Conservation (phyloP, 164 flowering plant species). For the Santalum album region DNA sequence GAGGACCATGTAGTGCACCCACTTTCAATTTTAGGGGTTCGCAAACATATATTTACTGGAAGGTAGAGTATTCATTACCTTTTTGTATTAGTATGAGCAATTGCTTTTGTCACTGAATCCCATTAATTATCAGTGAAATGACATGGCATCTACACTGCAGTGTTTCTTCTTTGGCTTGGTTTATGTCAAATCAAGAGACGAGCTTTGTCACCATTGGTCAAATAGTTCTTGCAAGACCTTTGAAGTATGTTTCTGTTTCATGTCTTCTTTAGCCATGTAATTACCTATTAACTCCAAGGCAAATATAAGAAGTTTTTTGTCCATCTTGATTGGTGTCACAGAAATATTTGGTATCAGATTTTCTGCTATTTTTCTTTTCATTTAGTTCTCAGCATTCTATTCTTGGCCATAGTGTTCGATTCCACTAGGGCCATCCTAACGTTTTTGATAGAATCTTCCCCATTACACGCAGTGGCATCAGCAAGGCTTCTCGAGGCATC, state of each 20-base stretch:
- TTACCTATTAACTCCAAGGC: too few species aligned
- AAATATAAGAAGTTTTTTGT: background rate
- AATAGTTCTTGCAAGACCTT: conserved; percentile 90
- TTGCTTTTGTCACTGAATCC: background rate
- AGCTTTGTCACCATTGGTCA: conserved; percentile 97
- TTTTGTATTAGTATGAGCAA: background rate
- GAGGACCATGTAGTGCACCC: conserved; percentile 89
- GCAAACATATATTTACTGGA: conserved; percentile 98
- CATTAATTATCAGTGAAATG: conserved; percentile 11
- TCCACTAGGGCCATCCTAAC: conserved; percentile 99
- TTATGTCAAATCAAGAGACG: conserved; percentile 97
- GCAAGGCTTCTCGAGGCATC: conserved; percentile 88
- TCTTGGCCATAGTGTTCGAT: conserved; percentile 64
- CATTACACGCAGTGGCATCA: conserved; percentile 94
- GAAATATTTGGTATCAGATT: background rate
- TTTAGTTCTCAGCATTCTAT: background rate
- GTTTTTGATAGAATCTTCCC: conserved; percentile 95
- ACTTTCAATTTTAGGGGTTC: conserved; percentile 87
- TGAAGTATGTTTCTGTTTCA: conserved; percentile 49
- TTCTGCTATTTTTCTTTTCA: background rate
- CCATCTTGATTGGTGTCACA: background rate
- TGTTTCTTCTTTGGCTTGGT: conserved; percentile 96
- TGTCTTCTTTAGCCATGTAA: background rate
- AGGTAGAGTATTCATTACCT: conserved; percentile 39
- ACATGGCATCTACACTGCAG: conserved; percentile 33